Evolutionary conservation across 305 asterid species (phyloP).

Genomic region (Ilex paraguariensis): DNA sequence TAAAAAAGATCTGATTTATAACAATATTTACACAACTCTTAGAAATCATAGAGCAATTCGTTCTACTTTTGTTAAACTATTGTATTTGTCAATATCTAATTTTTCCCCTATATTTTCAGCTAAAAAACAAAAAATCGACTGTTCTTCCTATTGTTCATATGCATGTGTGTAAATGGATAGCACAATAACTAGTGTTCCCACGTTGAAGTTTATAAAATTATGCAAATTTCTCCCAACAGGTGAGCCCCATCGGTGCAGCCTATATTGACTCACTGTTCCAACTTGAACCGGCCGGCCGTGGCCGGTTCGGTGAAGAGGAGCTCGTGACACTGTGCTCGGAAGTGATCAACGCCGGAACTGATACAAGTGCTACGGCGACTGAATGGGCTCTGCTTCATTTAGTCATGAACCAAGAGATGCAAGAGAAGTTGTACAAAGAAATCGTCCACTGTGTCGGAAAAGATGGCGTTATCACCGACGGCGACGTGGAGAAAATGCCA

Average conservation of each 20-base stretch:
- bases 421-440: constrained; percentile 57
- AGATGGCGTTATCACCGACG: constrained; percentile 44
- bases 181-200: too few relatives aligned
- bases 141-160: too few relatives aligned
- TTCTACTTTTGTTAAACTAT: too few relatives aligned
- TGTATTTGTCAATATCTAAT: too few relatives aligned
- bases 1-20: too few relatives aligned
- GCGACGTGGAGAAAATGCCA: constrained; percentile 72
- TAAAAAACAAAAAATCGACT: too few relatives aligned
- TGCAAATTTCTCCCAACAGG: too few relatives aligned
- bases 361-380: constrained; percentile 79
- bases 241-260: constrained; percentile 68
- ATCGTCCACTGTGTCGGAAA: constrained; percentile 56
- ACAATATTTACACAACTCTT: too few relatives aligned
- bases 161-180: too few relatives aligned
- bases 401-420: constrained; percentile 60
- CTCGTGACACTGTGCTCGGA: constrained; percentile 85
- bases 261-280: constrained; percentile 75
- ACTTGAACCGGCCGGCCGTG: constrained; percentile 54
- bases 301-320: constrained; percentile 69
- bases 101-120: too few relatives aligned
- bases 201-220: too few relatives aligned
- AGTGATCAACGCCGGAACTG: constrained; percentile 87
- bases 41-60: too few relatives aligned
- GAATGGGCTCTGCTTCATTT: constrained; percentile 86